These are phyloP conservation scores for Pyrus pyrifolia DNA, from an alignment of 306 rosid species.

Conservation along the genomic window DNA sequence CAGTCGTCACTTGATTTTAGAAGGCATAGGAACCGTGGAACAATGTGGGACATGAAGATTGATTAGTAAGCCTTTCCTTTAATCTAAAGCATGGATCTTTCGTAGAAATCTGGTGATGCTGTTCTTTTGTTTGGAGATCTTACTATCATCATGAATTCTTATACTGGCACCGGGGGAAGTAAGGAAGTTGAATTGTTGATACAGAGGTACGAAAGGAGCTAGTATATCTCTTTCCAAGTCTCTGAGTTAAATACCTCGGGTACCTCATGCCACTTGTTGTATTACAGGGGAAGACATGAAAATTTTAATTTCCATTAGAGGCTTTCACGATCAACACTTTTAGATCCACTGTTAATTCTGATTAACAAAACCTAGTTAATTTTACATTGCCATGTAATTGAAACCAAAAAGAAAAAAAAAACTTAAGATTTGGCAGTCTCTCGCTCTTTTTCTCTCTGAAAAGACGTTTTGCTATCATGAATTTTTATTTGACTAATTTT, in stretches of 20 bases:
- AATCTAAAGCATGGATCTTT: neutral
- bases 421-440: neutral
- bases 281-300: neutral
- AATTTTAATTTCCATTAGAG: neutral
- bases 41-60: neutral
- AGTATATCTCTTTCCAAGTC: neutral
- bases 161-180: neutral
- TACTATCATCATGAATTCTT: neutral
- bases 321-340: neutral
- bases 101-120: neutral
- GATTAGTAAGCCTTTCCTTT: neutral
- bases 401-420: neutral
- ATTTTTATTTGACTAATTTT: constrained; percentile 7
- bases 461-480: neutral
- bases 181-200: neutral
- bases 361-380: neutral
- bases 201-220: neutral
- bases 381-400: neutral
- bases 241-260: neutral
- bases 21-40: neutral
- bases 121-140: neutral
- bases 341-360: neutral
- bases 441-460: neutral
- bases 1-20: neutral
- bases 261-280: neutral